phyloP scores from a whole-genome alignment of 192 early-diverging fungal genomes.

The Backusella macrospora region DNA sequence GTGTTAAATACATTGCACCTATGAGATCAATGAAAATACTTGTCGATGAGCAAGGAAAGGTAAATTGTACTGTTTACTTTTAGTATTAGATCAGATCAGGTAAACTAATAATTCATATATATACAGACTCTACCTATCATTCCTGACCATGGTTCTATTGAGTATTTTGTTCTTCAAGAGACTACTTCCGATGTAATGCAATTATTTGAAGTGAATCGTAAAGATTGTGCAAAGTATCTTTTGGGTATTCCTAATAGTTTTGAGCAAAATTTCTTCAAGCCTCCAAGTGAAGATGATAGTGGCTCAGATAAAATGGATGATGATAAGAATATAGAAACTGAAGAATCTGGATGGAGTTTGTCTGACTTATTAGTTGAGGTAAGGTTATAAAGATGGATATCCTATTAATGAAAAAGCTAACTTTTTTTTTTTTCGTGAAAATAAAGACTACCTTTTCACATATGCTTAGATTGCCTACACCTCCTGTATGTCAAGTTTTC shows the following conservation, averaged over 20 bases:
- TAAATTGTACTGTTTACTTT: not conserved
- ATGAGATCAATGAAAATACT: conserved; percentile 13
- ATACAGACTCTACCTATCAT: conserved; percentile 9
- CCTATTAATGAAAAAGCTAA: not conserved
- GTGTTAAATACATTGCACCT: conserved; percentile 39
- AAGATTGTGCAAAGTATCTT: conserved; percentile 81
- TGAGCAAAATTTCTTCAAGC: conserved; percentile 45
- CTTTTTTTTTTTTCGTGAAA: not conserved
- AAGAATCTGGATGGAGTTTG: conserved; percentile 30
- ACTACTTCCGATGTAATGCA: conserved; percentile 77
- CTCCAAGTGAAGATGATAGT: conserved; percentile 22
- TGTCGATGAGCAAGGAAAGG: conserved; percentile 26
- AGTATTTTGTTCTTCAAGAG: conserved; percentile 81
- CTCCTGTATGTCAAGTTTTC: conserved; percentile 66
- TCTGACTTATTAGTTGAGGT: conserved; percentile 42
- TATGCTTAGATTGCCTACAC: conserved; percentile 54
- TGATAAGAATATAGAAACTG: conserved; percentile 19
- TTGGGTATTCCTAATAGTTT: conserved; percentile 66
- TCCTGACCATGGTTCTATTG: conserved; percentile 45
- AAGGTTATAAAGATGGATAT: not conserved
- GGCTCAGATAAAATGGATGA: conserved; percentile 30
- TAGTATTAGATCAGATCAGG: not conserved
- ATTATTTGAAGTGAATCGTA: conserved; percentile 91
- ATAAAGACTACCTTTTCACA: conserved; percentile 46
- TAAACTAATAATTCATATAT: too few species aligned